These are phyloP conservation scores for Nemania abortiva DNA, from an alignment of 2,329 filamentous ascomycete species.

Conservation along the genomic window DNA sequence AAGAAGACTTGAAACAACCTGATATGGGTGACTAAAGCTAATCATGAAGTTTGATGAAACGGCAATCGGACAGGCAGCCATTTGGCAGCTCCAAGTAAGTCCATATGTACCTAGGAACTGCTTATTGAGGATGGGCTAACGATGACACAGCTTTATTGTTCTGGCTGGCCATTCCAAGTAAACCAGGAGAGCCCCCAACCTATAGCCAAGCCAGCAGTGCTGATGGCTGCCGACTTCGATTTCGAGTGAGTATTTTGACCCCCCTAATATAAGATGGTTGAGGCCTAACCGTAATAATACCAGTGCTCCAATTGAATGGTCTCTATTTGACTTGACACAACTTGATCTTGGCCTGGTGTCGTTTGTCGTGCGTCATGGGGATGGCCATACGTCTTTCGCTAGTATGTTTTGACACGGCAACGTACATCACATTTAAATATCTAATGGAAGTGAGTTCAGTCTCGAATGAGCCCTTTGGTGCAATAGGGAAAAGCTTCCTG, in stretches of 20 bases:
- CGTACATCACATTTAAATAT: neutral
- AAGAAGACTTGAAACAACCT: neutral
- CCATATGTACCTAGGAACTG: too few species aligned
- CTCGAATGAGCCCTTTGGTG: too few species aligned
- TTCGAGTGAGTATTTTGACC: neutral
- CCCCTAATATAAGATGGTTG: too few species aligned
- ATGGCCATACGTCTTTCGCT: slow-evolving; percentile 4
- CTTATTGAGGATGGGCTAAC: neutral
- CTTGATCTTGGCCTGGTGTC: neutral
- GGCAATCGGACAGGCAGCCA: neutral
- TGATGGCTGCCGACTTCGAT: slow-evolving; percentile 9
- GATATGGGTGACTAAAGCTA: too few species aligned
- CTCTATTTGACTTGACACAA: neutral
- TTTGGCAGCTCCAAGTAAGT: slow-evolving; percentile 10
- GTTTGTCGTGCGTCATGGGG: slow-evolving; percentile 1
- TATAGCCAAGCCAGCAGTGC: slow-evolving; percentile 2
- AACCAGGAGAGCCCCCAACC: neutral
- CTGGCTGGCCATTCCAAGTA: too few species aligned
- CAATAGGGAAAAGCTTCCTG: too few species aligned
- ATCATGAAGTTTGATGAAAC: neutral
- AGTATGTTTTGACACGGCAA: neutral
- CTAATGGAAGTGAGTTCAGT: neutral
- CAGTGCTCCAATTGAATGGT: slow-evolving; percentile 14
- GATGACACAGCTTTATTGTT: too few species aligned
- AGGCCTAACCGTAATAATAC: neutral